A percentile compares a stretch with the other conserved stretches of the same genome.
Conservation (phyloP, 108 stramenopile species). For the Cylindrotheca fusiformis region DNA sequence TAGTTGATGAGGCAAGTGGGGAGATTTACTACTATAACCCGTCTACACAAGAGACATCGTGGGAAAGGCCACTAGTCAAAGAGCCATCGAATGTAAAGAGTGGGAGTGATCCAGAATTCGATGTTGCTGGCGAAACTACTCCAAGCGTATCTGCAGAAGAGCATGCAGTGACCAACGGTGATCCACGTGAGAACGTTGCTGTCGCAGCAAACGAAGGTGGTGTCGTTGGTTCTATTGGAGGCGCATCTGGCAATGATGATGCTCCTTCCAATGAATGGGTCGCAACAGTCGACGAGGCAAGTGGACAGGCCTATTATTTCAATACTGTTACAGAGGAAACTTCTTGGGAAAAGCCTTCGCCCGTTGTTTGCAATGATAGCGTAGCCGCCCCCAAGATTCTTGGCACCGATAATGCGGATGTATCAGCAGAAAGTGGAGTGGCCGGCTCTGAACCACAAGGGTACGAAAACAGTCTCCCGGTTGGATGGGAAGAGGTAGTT, state of each 20-base stretch:
- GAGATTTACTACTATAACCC: constrained; percentile 31
- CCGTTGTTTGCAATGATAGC: not conserved
- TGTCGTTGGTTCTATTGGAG: too few species aligned
- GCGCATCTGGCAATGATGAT: too few species aligned
- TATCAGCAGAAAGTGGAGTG: not conserved
- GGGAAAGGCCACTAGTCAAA: constrained; percentile 16
- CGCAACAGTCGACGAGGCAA: constrained; percentile 32
- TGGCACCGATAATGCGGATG: not conserved
- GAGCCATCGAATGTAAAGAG: not conserved
- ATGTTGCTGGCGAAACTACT: not conserved
- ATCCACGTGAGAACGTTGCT: not conserved
- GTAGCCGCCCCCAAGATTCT: not conserved
- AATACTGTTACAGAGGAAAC: constrained; percentile 24
- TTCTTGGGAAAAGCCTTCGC: constrained; percentile 23
- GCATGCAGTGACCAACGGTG: not conserved
- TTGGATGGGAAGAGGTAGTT: constrained; percentile 4
- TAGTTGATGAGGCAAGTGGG: constrained; percentile 11
- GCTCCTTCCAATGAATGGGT: constrained; percentile 23
- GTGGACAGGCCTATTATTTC: constrained; percentile 43
- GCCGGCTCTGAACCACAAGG: not conserved
- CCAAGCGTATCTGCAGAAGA: too few species aligned
- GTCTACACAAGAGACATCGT: constrained; percentile 27
- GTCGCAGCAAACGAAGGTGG: not conserved
- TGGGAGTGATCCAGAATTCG: not conserved
- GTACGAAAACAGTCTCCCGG: constrained; percentile 2